Conservation (phyloP, 2,329 filamentous ascomycete species). For the Myotisia sp. region DNA sequence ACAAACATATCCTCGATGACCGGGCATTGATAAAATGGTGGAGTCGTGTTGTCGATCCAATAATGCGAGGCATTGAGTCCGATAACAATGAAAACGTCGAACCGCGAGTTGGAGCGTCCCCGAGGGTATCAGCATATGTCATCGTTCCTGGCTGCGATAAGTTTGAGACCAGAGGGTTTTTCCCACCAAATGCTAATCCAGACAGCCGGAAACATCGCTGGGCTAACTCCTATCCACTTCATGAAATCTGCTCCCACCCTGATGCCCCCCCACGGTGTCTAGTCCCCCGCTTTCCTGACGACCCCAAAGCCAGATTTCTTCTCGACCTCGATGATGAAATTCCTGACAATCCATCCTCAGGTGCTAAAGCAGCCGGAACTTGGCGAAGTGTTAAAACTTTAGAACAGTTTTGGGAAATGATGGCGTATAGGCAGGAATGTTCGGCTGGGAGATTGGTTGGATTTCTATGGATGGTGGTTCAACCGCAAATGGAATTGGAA, state of each 20-base stretch:
- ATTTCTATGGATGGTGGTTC: constrained; percentile 84
- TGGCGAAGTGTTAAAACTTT: constrained; percentile 77
- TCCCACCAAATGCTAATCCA: constrained; percentile 42
- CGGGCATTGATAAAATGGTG: constrained; percentile 87
- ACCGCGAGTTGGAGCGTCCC: constrained; percentile 19
- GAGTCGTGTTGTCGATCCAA: constrained; percentile 71
- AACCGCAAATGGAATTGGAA: constrained; percentile 29
- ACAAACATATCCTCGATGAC: constrained; percentile 87
- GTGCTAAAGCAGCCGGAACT: constrained; percentile 44
- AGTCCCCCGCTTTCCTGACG: constrained; percentile 83
- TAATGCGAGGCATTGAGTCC: constrained; percentile 40
- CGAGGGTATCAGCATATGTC: constrained; percentile 69
- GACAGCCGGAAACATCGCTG: constrained; percentile 29
- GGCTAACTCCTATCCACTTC: constrained; percentile 53
- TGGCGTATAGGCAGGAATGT: constrained; percentile 92
- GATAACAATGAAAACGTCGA: constrained; percentile 27
- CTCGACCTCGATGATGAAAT: constrained; percentile 79
- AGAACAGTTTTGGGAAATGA: constrained; percentile 97
- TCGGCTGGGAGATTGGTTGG: constrained; percentile 84
- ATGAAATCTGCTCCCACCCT: constrained; percentile 55
- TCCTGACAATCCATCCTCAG: constrained; percentile 28
- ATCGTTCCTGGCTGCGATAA: constrained; percentile 74
- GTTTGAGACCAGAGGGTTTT: constrained; percentile 65
- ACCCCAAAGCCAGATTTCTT: constrained; percentile 82
- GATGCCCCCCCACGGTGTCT: constrained; percentile 66